These are phyloP conservation scores for Millerago galiae DNA, from an alignment of 805 yeast species.

Conservation along the genomic window DNA sequence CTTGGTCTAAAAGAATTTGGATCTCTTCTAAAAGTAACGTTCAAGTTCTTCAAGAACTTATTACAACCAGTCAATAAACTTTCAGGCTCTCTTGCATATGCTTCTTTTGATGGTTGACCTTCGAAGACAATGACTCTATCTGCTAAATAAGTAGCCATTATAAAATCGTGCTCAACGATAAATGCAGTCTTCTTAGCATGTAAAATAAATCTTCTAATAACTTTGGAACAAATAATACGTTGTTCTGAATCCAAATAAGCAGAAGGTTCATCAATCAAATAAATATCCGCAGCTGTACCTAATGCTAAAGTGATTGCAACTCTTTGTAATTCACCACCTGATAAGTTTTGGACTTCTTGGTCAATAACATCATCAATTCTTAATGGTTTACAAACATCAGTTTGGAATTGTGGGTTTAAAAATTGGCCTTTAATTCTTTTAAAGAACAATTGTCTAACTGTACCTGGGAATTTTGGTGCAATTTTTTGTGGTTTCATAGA, in stretches of 20 bases:
- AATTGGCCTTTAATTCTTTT: slow-evolving; percentile 93
- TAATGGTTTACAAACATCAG: slow-evolving; percentile 95
- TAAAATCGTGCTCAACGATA: slow-evolving; percentile 98
- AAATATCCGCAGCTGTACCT: slow-evolving; percentile 93
- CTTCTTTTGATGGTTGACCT: slow-evolving; percentile 84
- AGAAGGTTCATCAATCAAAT: slow-evolving; percentile 97
- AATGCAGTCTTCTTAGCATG: slow-evolving; percentile 99
- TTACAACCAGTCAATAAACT: slow-evolving; percentile 95
- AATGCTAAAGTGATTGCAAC: slow-evolving; percentile 94
- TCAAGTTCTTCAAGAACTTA: slow-evolving; percentile 91
- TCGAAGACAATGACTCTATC: slow-evolving; percentile 98
- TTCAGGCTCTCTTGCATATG: slow-evolving; percentile 86
- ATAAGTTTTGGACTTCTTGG: slow-evolving; percentile 94
- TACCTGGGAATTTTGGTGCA: slow-evolving; percentile 98
- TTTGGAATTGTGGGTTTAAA: slow-evolving; percentile 95
- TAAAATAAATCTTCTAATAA: slow-evolving; percentile 90
- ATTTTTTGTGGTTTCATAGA: slow-evolving; percentile 99
- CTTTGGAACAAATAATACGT: slow-evolving; percentile 98
- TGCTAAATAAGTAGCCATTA: slow-evolving; percentile 99
- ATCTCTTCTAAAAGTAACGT: slow-evolving; percentile 98
- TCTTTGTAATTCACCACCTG: slow-evolving; percentile 99
- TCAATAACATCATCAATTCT: slow-evolving; percentile 91
- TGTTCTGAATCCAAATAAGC: slow-evolving; percentile 99
- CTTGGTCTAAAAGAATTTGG: slow-evolving; percentile 98
- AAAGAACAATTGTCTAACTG: slow-evolving; percentile 95